Conservation (phyloP, 768 basidiomycete species). For the Exidia glandulosa region DNA sequence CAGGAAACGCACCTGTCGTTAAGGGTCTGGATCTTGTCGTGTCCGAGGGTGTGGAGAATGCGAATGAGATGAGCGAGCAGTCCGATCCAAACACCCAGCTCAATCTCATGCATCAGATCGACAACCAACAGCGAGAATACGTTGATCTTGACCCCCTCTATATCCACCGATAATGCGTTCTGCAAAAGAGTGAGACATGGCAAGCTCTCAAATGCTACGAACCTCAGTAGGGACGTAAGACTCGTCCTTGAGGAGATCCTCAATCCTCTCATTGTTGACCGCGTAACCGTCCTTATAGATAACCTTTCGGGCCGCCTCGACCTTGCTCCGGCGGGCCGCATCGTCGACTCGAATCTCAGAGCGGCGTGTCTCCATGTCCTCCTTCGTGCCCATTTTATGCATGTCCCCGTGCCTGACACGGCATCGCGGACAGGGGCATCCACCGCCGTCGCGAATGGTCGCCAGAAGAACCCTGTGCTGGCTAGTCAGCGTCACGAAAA, state of each 20-base stretch:
- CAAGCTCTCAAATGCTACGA: no score
- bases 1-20: conserved; percentile 8
- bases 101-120: conserved; percentile 31
- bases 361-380: conserved; percentile 7
- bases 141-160: conserved; percentile 14
- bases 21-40: conserved; percentile 11
- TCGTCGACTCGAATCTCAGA: neutral
- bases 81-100: conserved; percentile 28
- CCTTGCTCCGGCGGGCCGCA: neutral
- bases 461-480: conserved; percentile 25
- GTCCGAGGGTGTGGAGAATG: conserved; percentile 16
- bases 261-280: conserved; percentile 6
- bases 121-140: conserved; percentile 17
- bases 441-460: conserved; percentile 26
- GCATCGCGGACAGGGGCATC: conserved; percentile 31
- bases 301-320: neutral
- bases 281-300: conserved; percentile 1
- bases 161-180: conserved; percentile 25
- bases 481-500: neutral
- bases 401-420: conserved; percentile 19
- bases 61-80: conserved; percentile 27
- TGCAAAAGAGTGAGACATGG: conserved; percentile 7
- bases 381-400: conserved; percentile 18
- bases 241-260: conserved; percentile 5
- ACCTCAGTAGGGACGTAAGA: neutral